Percentiles rank a stretch among this genome's conserved stretches.
phyloP scores from a whole-genome alignment of 73 alveolate species.

The Diophrys sp. region DNA sequence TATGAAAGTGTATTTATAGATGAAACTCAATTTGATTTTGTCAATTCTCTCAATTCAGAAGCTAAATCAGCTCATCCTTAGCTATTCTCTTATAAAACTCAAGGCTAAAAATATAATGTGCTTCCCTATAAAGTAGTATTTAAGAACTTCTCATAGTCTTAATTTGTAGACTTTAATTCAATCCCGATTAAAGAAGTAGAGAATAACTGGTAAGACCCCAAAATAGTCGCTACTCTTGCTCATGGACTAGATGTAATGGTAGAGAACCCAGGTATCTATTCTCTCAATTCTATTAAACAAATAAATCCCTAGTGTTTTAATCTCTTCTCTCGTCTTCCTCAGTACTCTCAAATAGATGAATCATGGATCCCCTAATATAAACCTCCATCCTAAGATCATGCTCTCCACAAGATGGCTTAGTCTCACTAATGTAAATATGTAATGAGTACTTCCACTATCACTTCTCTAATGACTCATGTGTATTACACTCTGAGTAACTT shows the following conservation, averaged over 20 bases:
- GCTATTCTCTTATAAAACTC: no score
- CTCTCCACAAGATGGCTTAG: constrained; percentile 21
- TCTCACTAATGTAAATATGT: constrained; percentile 21
- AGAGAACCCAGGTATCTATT: constrained; percentile 51
- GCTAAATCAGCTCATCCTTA: no score
- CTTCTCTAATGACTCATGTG: constrained; percentile 71
- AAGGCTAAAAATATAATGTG: no score
- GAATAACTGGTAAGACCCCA: constrained; percentile 35
- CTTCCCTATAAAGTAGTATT: no score
- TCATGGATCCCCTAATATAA: constrained; percentile 38
- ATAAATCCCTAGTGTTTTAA: constrained; percentile 18
- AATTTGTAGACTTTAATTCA: constrained; percentile 3
- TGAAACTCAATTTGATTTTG: no score
- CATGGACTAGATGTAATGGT: constrained; percentile 33
- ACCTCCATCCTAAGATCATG: constrained; percentile 54
- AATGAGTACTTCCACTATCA: constrained; percentile 63
- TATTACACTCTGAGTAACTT: constrained; percentile 67
- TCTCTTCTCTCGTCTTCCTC: constrained; percentile 44
- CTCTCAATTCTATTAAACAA: constrained; percentile 13
- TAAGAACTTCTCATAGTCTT: not conserved
- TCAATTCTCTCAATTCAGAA: no score
- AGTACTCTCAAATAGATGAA: constrained; percentile 57
- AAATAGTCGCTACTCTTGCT: constrained; percentile 34
- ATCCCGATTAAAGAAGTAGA: not conserved
- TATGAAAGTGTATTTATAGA: no score